Conservation (phyloP, 306 rosid species). For the Astragalus membranaceus region DNA sequence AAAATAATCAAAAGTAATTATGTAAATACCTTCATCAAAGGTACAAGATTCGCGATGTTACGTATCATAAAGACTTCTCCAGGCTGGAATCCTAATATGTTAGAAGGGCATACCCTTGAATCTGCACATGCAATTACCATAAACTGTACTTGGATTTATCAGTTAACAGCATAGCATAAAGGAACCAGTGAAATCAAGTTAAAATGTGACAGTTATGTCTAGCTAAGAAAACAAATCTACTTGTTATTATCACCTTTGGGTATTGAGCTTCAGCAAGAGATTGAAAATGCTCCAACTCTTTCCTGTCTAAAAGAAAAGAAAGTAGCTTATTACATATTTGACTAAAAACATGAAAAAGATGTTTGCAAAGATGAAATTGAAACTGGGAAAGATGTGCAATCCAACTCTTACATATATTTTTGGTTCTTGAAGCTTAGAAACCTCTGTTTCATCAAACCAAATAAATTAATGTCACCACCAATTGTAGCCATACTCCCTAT, state of each 20-base stretch:
- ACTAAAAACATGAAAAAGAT: background rate
- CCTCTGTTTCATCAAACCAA: conserved; percentile 59
- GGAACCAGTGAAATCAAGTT: no score
- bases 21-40: conserved; percentile 53
- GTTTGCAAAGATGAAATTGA: background rate
- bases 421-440: conserved; percentile 67
- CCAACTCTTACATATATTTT: conserved; percentile 52
- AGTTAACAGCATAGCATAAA: no score
- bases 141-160: conserved; percentile 64
- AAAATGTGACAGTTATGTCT: background rate
- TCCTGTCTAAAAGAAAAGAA: conserved; percentile 41
- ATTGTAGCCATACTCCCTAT: conserved; percentile 23
- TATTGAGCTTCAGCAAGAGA: conserved; percentile 64
- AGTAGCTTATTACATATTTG: background rate
- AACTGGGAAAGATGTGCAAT: background rate
- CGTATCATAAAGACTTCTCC: conserved; percentile 89
- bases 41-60: conserved; percentile 86
- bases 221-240: background rate
- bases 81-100: conserved; percentile 82
- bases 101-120: conserved; percentile 94
- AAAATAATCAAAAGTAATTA: background rate
- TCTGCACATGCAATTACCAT: conserved; percentile 96
- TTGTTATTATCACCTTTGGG: conserved; percentile 57
- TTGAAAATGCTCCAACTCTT: conserved; percentile 57
- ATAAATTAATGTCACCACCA: conserved; percentile 33